Conservation (phyloP, 176 grass and related monocot genomes). For the Eremochloa ophiuroides region DNA sequence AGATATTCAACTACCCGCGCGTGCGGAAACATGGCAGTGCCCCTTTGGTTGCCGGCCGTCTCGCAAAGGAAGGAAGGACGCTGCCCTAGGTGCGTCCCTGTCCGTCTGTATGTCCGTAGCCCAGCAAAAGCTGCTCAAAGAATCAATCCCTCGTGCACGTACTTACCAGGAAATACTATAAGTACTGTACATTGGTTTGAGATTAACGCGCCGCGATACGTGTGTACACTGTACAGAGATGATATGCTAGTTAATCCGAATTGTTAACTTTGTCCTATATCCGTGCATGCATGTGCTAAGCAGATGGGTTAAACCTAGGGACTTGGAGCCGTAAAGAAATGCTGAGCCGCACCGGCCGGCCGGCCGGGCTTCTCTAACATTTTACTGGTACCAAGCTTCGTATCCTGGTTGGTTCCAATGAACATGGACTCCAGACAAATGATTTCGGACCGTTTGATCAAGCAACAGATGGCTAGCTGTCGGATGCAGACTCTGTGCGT, state of each 20-base stretch:
- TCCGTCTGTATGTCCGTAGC: background rate
- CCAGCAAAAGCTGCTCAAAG: conserved; percentile 19
- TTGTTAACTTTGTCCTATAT: background rate
- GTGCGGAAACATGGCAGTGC: too few relatives aligned
- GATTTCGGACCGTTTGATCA: too few relatives aligned
- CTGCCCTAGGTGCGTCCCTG: background rate
- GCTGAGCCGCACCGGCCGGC: background rate
- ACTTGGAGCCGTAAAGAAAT: background rate
- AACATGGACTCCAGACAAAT: background rate
- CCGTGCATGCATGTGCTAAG: background rate
- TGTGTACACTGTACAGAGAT: too few relatives aligned
- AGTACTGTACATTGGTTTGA: background rate
- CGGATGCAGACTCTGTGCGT: too few relatives aligned
- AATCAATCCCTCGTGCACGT: background rate
- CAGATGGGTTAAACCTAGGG: conserved; percentile 21
- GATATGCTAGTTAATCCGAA: background rate
- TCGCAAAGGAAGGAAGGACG: background rate
- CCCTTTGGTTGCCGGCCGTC: too few relatives aligned
- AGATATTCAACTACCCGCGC: too few relatives aligned
- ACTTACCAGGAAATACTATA: background rate
- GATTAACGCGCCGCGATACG: background rate
- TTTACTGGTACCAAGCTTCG: background rate
- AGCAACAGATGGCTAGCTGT: too few relatives aligned
- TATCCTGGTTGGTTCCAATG: background rate
- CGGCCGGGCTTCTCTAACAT: background rate